These are phyloP conservation scores for Annulohypoxylon bovei DNA, from an alignment of 495 filamentous ascomycete genomes.

Conservation along the genomic window DNA sequence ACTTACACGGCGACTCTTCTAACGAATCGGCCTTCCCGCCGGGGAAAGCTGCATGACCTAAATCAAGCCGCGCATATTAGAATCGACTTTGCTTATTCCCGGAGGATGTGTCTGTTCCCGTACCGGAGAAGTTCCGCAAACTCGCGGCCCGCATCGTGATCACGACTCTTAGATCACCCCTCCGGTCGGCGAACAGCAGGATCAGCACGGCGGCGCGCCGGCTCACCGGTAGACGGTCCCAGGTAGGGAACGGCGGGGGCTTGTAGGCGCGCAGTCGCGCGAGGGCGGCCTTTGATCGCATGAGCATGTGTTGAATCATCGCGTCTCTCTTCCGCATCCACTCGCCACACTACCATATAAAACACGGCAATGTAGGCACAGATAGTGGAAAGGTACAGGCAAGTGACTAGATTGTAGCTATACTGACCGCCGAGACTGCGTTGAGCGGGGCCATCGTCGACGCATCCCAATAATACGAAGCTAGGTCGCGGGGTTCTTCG, in stretches of 20 bases:
- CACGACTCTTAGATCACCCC: conserved; percentile 81
- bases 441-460: conserved; percentile 66
- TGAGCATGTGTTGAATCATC: conserved; percentile 36
- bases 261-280: conserved; percentile 77
- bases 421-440: conserved; percentile 64
- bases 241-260: conserved; percentile 63
- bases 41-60: conserved; percentile 87
- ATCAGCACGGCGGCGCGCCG: conserved; percentile 85
- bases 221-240: conserved; percentile 70
- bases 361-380: neutral
- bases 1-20: conserved; percentile 60
- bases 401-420: conserved; percentile 19
- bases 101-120: neutral
- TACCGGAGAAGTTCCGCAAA: conserved; percentile 68
- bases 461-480: conserved; percentile 60
- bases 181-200: conserved; percentile 81
- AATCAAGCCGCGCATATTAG: conserved; percentile 8
- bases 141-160: conserved; percentile 85
- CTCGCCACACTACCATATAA: conserved; percentile 1
- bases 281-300: conserved; percentile 71
- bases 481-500: conserved; percentile 37
- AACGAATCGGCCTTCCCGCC: conserved; percentile 71
- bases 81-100: conserved; percentile 48
- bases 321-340: neutral
- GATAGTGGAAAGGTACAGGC: conserved; percentile 16